phyloP scores from a whole-genome alignment of 2,329 filamentous ascomycete species.

The Bretziella fagacearum region DNA sequence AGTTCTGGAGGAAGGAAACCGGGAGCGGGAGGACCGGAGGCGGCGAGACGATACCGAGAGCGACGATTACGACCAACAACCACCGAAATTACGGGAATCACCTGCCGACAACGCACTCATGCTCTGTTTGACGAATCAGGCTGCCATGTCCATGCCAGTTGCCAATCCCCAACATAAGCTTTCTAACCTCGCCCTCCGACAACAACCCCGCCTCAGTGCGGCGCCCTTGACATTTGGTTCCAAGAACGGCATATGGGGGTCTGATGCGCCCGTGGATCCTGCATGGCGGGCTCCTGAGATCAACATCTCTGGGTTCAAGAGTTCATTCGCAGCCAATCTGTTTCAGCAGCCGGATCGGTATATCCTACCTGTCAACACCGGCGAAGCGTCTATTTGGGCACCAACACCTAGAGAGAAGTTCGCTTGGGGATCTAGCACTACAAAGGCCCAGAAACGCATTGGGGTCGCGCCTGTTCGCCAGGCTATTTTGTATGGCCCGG shows the following conservation, averaged over 20 bases:
- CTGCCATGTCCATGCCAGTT: background rate
- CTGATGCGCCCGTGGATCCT: slow-evolving; percentile 8
- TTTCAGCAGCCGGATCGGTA: slow-evolving; percentile 19
- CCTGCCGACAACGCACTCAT: background rate
- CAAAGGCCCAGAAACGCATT: background rate
- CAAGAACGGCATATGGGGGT: slow-evolving; percentile 3
- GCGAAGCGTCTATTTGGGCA: slow-evolving; percentile 23
- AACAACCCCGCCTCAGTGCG: background rate
- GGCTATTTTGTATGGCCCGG: background rate
- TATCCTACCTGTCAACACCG: slow-evolving; percentile 20
- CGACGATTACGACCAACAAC: too few species aligned
- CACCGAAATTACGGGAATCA: background rate
- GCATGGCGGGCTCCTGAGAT: slow-evolving; percentile 15
- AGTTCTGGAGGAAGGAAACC: background rate
- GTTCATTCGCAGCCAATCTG: slow-evolving; percentile 14
- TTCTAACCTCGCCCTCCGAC: background rate
- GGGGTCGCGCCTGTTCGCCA: background rate
- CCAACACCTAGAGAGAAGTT: slow-evolving; percentile 17
- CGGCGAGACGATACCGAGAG: too few species aligned
- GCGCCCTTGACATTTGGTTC: slow-evolving; percentile 1
- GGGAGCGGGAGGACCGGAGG: background rate
- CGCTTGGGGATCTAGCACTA: slow-evolving; percentile 15
- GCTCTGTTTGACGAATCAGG: background rate
- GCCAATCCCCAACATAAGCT: background rate
- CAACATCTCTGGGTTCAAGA: slow-evolving; percentile 14